phyloP scores from a whole-genome alignment of 352 stramenopile genomes.

The Ophiocytium majus region DNA sequence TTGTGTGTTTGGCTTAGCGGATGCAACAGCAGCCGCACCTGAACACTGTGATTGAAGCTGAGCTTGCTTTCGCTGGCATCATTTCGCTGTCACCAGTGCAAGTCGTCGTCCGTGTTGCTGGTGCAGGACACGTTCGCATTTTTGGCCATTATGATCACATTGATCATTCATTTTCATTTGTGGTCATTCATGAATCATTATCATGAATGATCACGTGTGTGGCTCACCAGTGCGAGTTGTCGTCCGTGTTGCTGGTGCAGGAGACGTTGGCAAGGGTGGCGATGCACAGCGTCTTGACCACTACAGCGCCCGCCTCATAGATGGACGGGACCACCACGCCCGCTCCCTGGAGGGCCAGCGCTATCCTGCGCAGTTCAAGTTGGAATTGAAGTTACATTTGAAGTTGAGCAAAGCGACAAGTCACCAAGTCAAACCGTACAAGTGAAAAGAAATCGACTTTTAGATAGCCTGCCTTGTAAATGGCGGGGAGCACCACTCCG shows the following conservation, averaged over 20 bases:
- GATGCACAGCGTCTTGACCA: constrained; percentile 53
- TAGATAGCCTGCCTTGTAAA: constrained; percentile 28
- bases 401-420: too few relatives aligned
- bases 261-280: constrained; percentile 50
- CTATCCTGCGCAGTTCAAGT: neutral
- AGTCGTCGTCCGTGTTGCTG: constrained; percentile 24
- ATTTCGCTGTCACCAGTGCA: constrained; percentile 37
- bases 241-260: constrained; percentile 27
- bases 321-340: constrained; percentile 37
- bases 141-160: too few relatives aligned
- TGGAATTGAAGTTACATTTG: too few relatives aligned
- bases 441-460: too few relatives aligned
- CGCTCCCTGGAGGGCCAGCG: constrained; percentile 37
- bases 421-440: too few relatives aligned
- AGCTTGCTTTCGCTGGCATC: too few relatives aligned
- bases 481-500: constrained; percentile 32
- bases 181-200: too few relatives aligned
- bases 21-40: too few relatives aligned
- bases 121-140: constrained; percentile 48
- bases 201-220: too few relatives aligned
- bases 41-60: too few relatives aligned
- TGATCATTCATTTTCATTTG: too few relatives aligned
- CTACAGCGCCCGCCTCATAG: constrained; percentile 25
- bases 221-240: constrained; percentile 32
- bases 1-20: too few relatives aligned